Percentiles rank a stretch among this genome's conserved stretches.
phyloP scores from a whole-genome alignment of 2,329 filamentous ascomycete species.

The Xylariaceae sp. region DNA sequence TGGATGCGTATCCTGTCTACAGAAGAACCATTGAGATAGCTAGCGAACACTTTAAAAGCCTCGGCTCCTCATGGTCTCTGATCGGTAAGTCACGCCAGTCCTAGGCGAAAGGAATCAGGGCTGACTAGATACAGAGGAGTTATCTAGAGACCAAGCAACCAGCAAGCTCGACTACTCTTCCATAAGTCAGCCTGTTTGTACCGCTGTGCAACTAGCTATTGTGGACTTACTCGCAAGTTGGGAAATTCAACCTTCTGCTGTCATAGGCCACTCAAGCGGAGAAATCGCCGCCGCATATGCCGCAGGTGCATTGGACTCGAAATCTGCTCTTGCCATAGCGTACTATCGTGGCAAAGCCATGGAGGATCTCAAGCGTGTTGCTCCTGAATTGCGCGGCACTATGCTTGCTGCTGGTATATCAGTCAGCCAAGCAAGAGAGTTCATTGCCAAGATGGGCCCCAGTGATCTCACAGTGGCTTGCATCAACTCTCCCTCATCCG shows the following conservation, averaged over 20 bases:
- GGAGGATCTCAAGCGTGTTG: neutral
- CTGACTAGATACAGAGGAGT: conserved; percentile 1
- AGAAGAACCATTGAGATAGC: neutral
- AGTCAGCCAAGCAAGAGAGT: neutral
- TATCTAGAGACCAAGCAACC: neutral
- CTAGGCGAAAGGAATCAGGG: neutral
- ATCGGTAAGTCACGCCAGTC: neutral
- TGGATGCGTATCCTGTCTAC: conserved; percentile 5
- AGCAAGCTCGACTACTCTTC: conserved; percentile 6
- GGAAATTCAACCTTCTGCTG: conserved; percentile 22
- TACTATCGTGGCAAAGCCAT: conserved; percentile 27
- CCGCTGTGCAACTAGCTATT: conserved; percentile 28
- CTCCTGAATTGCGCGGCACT: neutral
- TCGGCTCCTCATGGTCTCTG: conserved; percentile 2
- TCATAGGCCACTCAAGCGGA: conserved; percentile 34
- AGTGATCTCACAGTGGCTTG: conserved; percentile 8
- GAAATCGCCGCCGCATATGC: conserved; percentile 35
- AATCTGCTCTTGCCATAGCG: conserved; percentile 26
- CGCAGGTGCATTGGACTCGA: conserved; percentile 18
- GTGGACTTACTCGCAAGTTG: conserved; percentile 28
- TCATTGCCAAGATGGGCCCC: neutral
- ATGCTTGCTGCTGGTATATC: conserved; percentile 2
- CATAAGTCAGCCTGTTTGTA: conserved; percentile 26
- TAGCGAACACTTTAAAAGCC: conserved; percentile 1
- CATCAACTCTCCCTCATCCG: conserved; percentile 13